Evolutionary conservation across 2,329 filamentous ascomycete species (phyloP).

Genomic region (Diaporthe citri): DNA sequence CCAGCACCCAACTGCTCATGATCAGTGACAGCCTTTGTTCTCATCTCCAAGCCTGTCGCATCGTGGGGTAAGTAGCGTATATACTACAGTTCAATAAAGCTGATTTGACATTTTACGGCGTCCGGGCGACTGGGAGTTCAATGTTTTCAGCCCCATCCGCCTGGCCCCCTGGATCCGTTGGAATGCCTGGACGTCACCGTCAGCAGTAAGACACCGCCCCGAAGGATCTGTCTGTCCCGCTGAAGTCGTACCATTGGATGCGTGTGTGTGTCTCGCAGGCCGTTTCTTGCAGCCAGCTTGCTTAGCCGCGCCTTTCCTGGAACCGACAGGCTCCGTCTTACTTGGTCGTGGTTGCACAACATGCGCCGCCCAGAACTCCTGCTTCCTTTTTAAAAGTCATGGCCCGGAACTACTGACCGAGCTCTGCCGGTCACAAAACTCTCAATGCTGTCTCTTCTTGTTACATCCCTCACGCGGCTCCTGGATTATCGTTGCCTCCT

Average conservation of each 20-base stretch:
- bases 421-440: not conserved
- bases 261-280: not conserved
- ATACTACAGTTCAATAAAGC: not conserved
- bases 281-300: no score
- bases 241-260: constrained; percentile 4
- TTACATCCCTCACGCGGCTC: no score
- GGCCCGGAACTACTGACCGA: not conserved
- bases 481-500: not conserved
- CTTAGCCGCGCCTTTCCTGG: not conserved
- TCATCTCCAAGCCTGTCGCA: not conserved
- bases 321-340: not conserved
- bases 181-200: constrained; percentile 8
- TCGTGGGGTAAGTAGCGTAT: not conserved
- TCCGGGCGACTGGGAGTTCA: no score
- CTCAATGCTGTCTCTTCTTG: not conserved
- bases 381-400: not conserved
- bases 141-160: not conserved
- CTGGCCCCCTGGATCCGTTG: constrained; percentile 4
- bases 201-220: constrained; percentile 18
- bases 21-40: not conserved
- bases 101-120: not conserved
- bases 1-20: no score
- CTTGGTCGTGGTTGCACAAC: not conserved
- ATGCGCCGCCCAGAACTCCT: not conserved
- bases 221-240: constrained; percentile 21